Percentiles rank a stretch among this genome's conserved stretches.
These are phyloP conservation scores for Exophiala aquamarina DNA, from an alignment of 2,329 filamentous ascomycete species.

Conservation along the genomic window DNA sequence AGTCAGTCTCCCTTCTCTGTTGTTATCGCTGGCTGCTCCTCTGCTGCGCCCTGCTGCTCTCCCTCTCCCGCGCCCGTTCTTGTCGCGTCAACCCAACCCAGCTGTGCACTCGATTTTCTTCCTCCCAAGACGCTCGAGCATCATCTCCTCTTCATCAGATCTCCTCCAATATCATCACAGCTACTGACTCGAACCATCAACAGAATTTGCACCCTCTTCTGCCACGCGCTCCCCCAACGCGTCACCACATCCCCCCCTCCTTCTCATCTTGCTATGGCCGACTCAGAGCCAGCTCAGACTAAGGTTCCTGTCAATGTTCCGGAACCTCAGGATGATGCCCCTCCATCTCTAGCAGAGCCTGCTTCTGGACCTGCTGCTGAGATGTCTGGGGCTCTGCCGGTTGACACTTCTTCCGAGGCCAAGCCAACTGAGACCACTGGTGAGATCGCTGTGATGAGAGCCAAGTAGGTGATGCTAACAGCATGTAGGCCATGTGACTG, in stretches of 20 bases:
- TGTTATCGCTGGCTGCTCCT: conserved; percentile 3
- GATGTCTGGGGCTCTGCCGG: conserved; percentile 29
- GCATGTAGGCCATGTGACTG: conserved; percentile 26
- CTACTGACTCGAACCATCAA: conserved; percentile 7
- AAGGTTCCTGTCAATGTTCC: conserved; percentile 25
- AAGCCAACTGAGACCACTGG: conserved; percentile 32
- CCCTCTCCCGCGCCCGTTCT: conserved; percentile 3
- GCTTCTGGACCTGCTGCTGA: conserved; percentile 25
- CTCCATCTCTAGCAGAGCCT: conserved; percentile 25
- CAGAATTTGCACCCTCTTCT: conserved; percentile 5
- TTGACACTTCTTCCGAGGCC: conserved; percentile 37
- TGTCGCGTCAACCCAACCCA: conserved; percentile 15
- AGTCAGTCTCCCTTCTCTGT: conserved; percentile 4
- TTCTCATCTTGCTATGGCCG: conserved; percentile 15
- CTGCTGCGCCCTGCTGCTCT: neutral
- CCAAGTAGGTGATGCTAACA: conserved; percentile 1
- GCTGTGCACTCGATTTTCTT: conserved; percentile 7
- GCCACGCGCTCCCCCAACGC: conserved; percentile 11
- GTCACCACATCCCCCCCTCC: conserved; percentile 8
- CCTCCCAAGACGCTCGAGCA: neutral
- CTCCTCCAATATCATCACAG: neutral
- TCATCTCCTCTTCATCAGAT: neutral
- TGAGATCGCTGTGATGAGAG: no score
- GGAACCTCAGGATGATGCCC: conserved; percentile 24
- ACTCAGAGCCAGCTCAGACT: conserved; percentile 15